Evolutionary conservation across 2,329 filamentous ascomycete species (phyloP).

Genomic region (Aspergillus novoparasiticus): DNA sequence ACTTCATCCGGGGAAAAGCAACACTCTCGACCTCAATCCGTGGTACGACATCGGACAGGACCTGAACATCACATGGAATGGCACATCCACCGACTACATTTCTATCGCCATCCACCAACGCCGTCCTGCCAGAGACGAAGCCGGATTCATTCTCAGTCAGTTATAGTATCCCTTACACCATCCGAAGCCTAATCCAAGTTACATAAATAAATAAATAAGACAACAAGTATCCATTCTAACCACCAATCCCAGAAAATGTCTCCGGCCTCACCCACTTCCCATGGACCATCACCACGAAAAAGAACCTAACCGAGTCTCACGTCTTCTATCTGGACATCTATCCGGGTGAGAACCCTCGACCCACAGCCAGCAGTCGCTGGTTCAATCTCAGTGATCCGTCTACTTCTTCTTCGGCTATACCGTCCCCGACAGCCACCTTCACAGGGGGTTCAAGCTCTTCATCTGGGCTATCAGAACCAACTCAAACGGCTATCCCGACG

Average conservation of each 20-base stretch:
- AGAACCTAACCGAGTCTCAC: background rate
- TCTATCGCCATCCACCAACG: background rate
- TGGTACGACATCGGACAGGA: background rate
- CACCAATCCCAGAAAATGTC: no score
- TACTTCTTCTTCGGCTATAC: background rate
- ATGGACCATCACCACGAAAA: background rate
- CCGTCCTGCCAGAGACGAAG: background rate
- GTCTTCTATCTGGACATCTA: background rate
- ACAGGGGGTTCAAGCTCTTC: background rate
- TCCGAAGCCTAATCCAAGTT: background rate
- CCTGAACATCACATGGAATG: background rate
- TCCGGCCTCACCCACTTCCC: no score
- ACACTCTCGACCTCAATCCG: background rate
- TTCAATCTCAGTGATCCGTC: conserved; percentile 1
- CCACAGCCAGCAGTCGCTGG: background rate
- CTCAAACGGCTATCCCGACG: background rate
- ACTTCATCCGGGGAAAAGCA: background rate
- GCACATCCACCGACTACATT: background rate
- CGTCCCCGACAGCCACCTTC: background rate
- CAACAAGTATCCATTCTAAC: no score
- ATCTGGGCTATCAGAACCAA: background rate
- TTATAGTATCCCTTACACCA: background rate
- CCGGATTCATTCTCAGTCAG: background rate
- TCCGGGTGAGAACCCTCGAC: background rate
- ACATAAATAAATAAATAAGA: background rate